phyloP scores from a whole-genome alignment of 805 yeast species.

The Sugiyamaella smithiae region DNA sequence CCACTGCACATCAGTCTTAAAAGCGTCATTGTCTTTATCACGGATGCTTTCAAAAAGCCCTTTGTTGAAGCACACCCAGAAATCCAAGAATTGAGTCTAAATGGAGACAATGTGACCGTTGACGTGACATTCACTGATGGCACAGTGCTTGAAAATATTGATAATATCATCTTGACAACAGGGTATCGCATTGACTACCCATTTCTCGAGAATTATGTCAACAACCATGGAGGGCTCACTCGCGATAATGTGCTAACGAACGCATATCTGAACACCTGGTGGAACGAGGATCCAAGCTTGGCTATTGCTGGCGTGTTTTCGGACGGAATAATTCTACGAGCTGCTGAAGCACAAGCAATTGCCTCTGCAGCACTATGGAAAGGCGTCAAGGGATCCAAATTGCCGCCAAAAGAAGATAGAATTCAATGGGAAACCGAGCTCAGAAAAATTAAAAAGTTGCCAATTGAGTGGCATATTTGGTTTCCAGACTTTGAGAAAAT shows the following conservation, averaged over 20 bases:
- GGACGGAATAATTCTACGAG: constrained; percentile 15
- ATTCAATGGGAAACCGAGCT: constrained; percentile 13
- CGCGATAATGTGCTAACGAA: constrained; percentile 34
- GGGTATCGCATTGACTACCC: constrained; percentile 41
- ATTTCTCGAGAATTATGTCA: constrained; percentile 22
- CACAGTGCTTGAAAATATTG: constrained; percentile 27
- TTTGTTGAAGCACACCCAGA: constrained; percentile 15
- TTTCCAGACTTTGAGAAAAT: constrained; percentile 14
- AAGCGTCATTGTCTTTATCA: constrained; percentile 4
- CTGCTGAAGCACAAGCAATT: constrained; percentile 15
- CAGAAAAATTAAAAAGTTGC: background rate
- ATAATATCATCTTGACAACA: constrained; percentile 36
- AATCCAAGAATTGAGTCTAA: constrained; percentile 6
- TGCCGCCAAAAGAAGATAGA: constrained; percentile 12
- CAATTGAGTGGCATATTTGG: constrained; percentile 18
- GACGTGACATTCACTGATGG: constrained; percentile 22
- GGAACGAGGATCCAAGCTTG: constrained; percentile 38
- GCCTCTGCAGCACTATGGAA: constrained; percentile 17
- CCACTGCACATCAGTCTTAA: constrained; percentile 14
- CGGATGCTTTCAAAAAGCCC: constrained; percentile 17
- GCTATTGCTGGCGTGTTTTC: constrained; percentile 21
- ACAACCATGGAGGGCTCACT: constrained; percentile 15
- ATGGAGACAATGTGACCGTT: constrained; percentile 5
- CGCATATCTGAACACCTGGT: constrained; percentile 40
- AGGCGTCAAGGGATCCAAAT: constrained; percentile 4